A percentile compares a stretch with the other conserved stretches of the same genome.
phyloP scores from a whole-genome alignment of 2,329 filamentous ascomycete species.

The Exophiala oligosperma region DNA sequence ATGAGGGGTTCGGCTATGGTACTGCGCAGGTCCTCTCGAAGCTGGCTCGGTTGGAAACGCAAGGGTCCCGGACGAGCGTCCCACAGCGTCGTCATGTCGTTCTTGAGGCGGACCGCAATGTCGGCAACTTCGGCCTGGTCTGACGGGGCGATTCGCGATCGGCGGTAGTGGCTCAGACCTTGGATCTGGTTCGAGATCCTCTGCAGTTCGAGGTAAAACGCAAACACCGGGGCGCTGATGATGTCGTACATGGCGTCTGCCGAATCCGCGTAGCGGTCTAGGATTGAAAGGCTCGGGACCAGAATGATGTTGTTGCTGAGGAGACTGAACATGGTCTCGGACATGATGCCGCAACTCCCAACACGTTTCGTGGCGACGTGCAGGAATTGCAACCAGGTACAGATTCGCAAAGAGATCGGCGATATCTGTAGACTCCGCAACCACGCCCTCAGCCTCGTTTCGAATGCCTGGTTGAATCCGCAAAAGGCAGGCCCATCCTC shows the following conservation, averaged over 20 bases:
- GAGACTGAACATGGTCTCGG: neutral
- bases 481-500: neutral
- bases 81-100: slow-evolving; percentile 4
- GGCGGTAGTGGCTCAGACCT: slow-evolving; percentile 12
- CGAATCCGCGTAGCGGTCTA: neutral
- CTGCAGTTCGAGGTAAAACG: slow-evolving; percentile 6
- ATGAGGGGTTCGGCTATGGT: slow-evolving; percentile 5
- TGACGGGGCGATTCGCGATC: slow-evolving; percentile 1
- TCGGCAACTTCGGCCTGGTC: slow-evolving; percentile 13
- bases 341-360: slow-evolving; percentile 9
- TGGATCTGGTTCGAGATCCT: slow-evolving; percentile 7
- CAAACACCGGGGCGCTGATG: slow-evolving; percentile 2
- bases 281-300: neutral
- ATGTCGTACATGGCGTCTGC: neutral
- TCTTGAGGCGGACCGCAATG: neutral
- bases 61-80: neutral
- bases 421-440: neutral
- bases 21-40: neutral
- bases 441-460: neutral
- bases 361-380: slow-evolving; percentile 7
- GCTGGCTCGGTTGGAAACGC: neutral
- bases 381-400: slow-evolving; percentile 7
- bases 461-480: neutral
- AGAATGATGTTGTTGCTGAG: neutral
- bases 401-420: neutral